Evolutionary conservation across 164 flowering plant species (phyloP).

Genomic region (Echeveria elegans): DNA sequence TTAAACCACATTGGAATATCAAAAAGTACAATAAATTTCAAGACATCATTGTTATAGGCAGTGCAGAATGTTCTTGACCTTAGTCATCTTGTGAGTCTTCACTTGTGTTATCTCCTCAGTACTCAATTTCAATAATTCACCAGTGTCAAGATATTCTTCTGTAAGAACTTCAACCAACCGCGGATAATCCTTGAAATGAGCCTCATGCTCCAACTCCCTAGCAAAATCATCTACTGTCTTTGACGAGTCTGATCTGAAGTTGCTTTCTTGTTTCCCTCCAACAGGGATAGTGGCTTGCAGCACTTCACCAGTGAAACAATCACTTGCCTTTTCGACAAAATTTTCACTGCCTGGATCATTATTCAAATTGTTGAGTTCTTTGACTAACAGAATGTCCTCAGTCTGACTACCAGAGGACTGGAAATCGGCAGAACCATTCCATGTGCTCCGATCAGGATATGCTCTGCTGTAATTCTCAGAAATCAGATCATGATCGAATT

Average conservation of each 20-base stretch:
- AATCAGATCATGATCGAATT: constrained; percentile 16
- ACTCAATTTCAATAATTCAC: not conserved
- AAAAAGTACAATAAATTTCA: not conserved
- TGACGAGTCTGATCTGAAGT: not conserved
- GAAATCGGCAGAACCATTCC: not conserved
- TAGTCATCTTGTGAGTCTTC: constrained; percentile 21
- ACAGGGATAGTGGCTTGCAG: not conserved
- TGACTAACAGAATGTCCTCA: not conserved
- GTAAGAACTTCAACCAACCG: not conserved
- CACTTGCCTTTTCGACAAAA: not conserved
- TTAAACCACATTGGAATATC: constrained; percentile 1
- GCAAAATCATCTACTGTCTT: not conserved
- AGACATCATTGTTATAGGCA: not conserved
- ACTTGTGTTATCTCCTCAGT: constrained; percentile 21
- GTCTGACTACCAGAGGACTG: not conserved
- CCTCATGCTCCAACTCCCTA: not conserved
- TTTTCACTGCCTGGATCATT: not conserved
- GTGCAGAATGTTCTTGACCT: constrained; percentile 18
- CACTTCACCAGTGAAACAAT: not conserved
- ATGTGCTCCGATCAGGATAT: not conserved
- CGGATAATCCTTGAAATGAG: not conserved
- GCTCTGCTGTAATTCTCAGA: not conserved
- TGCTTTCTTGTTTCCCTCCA: not conserved
- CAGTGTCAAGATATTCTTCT: not conserved
- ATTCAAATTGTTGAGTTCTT: not conserved